A percentile compares a stretch with the other conserved stretches of the same genome.
phyloP scores from a whole-genome alignment of 73 alveolate species.

The Uronychia setigera region DNA sequence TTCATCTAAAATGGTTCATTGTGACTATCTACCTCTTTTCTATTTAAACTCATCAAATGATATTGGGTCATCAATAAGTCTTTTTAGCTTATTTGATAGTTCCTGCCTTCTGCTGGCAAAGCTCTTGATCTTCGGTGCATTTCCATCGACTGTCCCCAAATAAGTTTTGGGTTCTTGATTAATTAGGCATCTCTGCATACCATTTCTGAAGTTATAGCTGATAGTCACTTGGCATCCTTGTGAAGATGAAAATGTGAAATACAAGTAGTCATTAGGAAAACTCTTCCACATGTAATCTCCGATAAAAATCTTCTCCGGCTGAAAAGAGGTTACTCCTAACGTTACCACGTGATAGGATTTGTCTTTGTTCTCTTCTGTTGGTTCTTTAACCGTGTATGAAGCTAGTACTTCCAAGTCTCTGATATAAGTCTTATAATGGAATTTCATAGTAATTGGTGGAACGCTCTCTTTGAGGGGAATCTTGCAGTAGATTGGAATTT shows the following conservation, averaged over 20 bases:
- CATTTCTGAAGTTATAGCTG: not conserved
- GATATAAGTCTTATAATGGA: not conserved
- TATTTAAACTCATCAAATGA: not conserved
- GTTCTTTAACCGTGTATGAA: not conserved
- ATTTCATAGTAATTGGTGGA: not conserved
- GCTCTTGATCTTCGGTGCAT: not conserved
- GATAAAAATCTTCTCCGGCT: not conserved
- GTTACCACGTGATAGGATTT: not conserved
- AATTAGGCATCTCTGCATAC: not conserved
- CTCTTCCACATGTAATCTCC: not conserved
- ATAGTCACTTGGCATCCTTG: not conserved
- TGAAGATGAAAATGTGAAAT: not conserved
- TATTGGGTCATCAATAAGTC: not conserved
- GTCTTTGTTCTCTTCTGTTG: not conserved
- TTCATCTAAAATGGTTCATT: too few relatives aligned
- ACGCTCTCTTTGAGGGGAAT: not conserved
- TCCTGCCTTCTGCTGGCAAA: not conserved
- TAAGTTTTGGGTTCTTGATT: not conserved
- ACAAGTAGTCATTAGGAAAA: not conserved
- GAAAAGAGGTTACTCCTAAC: not conserved
- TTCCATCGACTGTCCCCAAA: not conserved
- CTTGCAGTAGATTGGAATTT: not conserved
- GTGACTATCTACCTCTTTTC: too few relatives aligned
- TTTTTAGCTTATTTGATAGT: not conserved
- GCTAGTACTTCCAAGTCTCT: constrained; percentile 1